Evolutionary conservation across 2,329 filamentous ascomycete genomes (phyloP), one percentile per base, ranked within the genome.

Genomic region (Apiospora koreana): DNA sequence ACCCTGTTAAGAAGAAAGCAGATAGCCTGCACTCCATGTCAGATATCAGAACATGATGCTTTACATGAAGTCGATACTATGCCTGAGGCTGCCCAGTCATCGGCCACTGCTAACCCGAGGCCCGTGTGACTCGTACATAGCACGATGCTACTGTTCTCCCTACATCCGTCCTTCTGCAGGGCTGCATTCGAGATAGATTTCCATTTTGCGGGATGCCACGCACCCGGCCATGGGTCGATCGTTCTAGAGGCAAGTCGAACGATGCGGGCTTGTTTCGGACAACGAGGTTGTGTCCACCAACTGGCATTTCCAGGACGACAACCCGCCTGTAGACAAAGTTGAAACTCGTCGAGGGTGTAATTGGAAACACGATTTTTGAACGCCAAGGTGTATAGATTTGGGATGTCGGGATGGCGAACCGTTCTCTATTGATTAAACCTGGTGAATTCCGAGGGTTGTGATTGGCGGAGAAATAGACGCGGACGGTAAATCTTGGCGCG

Each of bases 401-500:
- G 64, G 43, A 43, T 12, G 23, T 9, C 64, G 64, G 41, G 41
- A 66, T 46, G 16, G 16, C 25, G 25, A 46, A 46, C 65, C 65
- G 65, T 7, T 46, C 42, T 28, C 28, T 46, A 18, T n/a, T 28
- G 1, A 14, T 25, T 14, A 21, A 23, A 25, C 23, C 50, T 35
- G 28, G 50, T 58, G 8, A 16, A 31, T 14, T 58, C 16, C 16
- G 64, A 18, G 64, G 41, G 3, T 7, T 8, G 3, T 67, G 65
- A 67, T 67, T 67, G 65, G 65, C 42, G 65, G 65, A 67, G 65
- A 67, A 67, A 67, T 46, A 21, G n/a, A 12, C 3, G 28, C 41
- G 16, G 65, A 46, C 65, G 23, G 65, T 16, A n/a, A 54, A 54
- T 31, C 48, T 54, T 54, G 48, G 46, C 46, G 4, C n/a, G 10